A percentile compares a stretch with the other conserved stretches of the same genome.
phyloP scores from a whole-genome alignment of 108 stramenopile species.

The Schizochytrium sp. region DNA sequence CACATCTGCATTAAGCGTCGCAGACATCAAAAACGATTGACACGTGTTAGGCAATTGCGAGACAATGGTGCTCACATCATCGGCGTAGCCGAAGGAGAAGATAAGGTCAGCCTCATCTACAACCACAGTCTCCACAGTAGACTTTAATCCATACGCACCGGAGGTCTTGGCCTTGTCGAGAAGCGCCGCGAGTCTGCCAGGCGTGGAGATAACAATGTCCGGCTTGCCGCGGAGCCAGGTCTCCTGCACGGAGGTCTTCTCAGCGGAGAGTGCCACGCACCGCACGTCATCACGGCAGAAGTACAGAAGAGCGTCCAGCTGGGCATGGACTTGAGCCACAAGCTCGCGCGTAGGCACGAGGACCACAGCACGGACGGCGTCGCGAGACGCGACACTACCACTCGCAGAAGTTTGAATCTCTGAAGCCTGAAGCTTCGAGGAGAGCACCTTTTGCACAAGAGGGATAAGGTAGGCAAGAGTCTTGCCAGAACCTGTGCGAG shows the following conservation, averaged over 20 bases:
- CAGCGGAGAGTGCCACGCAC: slow-evolving; percentile 81
- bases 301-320: slow-evolving; percentile 83
- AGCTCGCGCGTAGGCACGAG: slow-evolving; percentile 97
- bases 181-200: slow-evolving; percentile 71
- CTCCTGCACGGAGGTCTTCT: slow-evolving; percentile 66
- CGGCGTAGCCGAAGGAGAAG: slow-evolving; percentile 91
- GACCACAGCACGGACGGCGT: slow-evolving; percentile 84
- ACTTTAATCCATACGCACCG: slow-evolving; percentile 83
- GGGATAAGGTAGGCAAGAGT: slow-evolving; percentile 94
- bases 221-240: slow-evolving; percentile 63
- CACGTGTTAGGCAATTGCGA: slow-evolving; percentile 88
- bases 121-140: slow-evolving; percentile 87
- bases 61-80: slow-evolving; percentile 88
- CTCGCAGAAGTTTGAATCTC: neutral
- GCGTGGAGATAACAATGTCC: slow-evolving; percentile 74
- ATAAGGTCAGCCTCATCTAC: slow-evolving; percentile 99
- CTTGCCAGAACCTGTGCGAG: slow-evolving; percentile 96
- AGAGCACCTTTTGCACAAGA: slow-evolving; percentile 89
- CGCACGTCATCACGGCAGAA: slow-evolving; percentile 89
- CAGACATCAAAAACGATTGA: slow-evolving; percentile 97
- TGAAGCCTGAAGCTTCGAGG: slow-evolving; percentile 65
- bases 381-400: slow-evolving; percentile 25
- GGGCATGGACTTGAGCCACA: slow-evolving; percentile 86
- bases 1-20: slow-evolving; percentile 92
- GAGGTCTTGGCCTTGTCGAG: slow-evolving; percentile 78